These are phyloP conservation scores for Starmerella sirachaensis DNA, from an alignment of 805 yeast species.

Conservation along the genomic window DNA sequence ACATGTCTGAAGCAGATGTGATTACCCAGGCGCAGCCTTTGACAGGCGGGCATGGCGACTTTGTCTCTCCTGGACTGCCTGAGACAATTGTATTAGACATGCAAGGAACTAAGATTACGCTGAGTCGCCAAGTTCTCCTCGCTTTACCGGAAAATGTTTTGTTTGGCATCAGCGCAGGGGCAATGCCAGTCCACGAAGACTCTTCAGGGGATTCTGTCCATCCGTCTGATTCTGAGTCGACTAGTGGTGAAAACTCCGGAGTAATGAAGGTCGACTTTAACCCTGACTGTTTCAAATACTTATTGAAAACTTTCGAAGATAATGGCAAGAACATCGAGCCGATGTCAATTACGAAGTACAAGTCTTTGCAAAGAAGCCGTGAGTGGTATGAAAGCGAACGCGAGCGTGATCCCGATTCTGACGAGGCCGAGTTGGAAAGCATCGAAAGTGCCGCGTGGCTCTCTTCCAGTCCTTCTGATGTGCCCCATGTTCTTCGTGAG, in stretches of 20 bases:
- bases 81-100: constrained; percentile 50
- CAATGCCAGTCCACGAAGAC: constrained; percentile 58
- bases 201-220: constrained; percentile 7
- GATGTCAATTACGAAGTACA: constrained; percentile 16
- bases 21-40: constrained; percentile 21
- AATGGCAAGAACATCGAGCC: constrained; percentile 35
- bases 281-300: constrained; percentile 76
- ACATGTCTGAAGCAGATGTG: constrained; percentile 14
- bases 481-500: constrained; percentile 50
- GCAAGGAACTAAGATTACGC: constrained; percentile 59
- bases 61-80: constrained; percentile 17
- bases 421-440: constrained; percentile 14
- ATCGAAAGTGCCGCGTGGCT: constrained; percentile 15
- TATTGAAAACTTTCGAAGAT: constrained; percentile 64
- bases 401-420: constrained; percentile 10
- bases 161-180: constrained; percentile 64
- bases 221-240: constrained; percentile 1
- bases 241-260: constrained; percentile 8
- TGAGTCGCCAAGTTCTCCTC: constrained; percentile 81
- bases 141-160: constrained; percentile 82
- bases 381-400: no score
- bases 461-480: constrained; percentile 8
- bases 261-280: constrained; percentile 56
- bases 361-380: neutral
- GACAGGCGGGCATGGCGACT: constrained; percentile 6